A percentile compares a stretch with the other conserved stretches of the same genome.
Conservation (phyloP, 225 moss, liverwort and hornwort species). For the Sphagnum tenellum region DNA sequence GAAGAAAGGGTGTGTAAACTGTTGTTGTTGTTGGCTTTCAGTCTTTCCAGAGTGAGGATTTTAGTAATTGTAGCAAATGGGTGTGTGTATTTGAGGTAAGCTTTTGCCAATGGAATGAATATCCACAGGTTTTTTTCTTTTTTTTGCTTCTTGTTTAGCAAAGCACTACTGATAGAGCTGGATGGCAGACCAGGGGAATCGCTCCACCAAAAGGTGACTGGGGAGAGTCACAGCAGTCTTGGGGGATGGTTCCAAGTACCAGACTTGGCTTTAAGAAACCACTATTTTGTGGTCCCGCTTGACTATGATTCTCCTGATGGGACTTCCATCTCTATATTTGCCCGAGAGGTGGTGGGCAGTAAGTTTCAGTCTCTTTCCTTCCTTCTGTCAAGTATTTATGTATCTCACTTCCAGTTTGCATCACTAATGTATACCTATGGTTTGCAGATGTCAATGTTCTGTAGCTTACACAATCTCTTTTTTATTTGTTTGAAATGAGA, state of each 20-base stretch:
- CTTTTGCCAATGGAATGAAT: background rate
- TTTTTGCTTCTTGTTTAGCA: background rate
- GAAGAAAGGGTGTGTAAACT: too few relatives aligned
- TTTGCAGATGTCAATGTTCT: too few relatives aligned
- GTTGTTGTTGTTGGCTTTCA: too few relatives aligned
- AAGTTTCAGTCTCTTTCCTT: background rate
- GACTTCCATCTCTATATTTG: constrained; percentile 69
- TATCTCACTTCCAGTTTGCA: too few relatives aligned
- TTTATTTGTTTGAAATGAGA: background rate
- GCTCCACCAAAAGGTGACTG: constrained; percentile 1
- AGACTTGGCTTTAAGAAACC: constrained; percentile 71
- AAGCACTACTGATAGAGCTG: background rate
- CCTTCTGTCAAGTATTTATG: too few relatives aligned
- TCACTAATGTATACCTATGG: too few relatives aligned
- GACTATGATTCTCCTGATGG: constrained; percentile 49
- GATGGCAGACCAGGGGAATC: constrained; percentile 18
- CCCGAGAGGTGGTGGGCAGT: constrained; percentile 85
- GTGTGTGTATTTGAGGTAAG: background rate
- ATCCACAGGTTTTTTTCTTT: background rate
- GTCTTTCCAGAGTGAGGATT: too few relatives aligned
- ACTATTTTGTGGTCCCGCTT: constrained; percentile 74
- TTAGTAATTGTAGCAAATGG: background rate
- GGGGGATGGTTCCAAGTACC: constrained; percentile 77
- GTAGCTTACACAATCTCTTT: background rate
- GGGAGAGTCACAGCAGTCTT: constrained; percentile 12